Evolutionary conservation across 2,329 filamentous ascomycete species (phyloP).

Genomic region (Ceratocystis cubensis): DNA sequence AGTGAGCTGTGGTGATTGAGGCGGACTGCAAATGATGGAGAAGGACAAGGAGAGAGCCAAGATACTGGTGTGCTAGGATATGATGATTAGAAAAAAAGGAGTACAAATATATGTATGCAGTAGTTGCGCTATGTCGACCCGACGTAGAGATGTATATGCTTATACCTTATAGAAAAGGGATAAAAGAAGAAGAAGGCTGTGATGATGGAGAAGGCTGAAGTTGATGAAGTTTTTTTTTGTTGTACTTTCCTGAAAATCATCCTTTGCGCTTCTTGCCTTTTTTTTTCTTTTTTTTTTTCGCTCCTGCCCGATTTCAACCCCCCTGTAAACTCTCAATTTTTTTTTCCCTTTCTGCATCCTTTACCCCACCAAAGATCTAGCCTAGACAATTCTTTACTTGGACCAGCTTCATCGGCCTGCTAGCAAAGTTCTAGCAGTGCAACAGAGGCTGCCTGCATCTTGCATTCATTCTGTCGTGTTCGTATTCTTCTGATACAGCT

Average conservation of each 20-base stretch:
- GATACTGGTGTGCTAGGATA: not conserved
- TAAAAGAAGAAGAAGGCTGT: not conserved
- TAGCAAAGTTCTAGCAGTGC: too few species aligned
- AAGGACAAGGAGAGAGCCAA: not conserved
- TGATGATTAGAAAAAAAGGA: not conserved
- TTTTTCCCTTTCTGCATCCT: not conserved
- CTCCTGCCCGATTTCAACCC: not conserved
- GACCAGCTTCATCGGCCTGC: too few species aligned
- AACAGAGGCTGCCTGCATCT: too few species aligned
- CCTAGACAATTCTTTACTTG: not conserved
- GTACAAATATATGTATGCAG: not conserved
- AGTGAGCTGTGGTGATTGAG: not conserved
- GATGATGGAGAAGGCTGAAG: not conserved
- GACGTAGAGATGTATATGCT: not conserved
- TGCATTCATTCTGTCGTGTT: too few species aligned
- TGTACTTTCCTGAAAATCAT: not conserved
- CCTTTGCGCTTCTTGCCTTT: not conserved
- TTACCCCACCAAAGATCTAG: not conserved
- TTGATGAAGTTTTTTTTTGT: conserved; percentile 3
- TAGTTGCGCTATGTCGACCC: too few species aligned
- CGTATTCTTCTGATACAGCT: not conserved
- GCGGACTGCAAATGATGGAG: not conserved
- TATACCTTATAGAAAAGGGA: not conserved
- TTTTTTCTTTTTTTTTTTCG: not conserved
- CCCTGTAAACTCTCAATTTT: not conserved